These are phyloP conservation scores for Suhomyces maxii DNA, from an alignment of 1,139 yeast species.

Conservation along the genomic window DNA sequence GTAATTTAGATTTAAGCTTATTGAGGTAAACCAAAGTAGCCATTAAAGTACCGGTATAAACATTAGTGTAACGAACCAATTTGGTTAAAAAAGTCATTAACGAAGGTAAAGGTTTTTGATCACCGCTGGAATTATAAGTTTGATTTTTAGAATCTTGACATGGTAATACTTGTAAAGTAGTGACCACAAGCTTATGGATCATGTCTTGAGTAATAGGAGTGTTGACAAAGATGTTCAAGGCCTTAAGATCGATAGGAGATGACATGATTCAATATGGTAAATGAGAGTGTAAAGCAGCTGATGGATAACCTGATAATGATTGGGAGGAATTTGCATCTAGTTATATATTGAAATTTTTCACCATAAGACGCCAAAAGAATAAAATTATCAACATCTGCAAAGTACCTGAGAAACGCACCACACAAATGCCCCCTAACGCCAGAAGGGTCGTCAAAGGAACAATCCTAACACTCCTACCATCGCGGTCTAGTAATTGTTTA, in stretches of 20 bases:
- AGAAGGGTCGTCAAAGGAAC: slow-evolving; percentile 7
- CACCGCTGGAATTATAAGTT: slow-evolving; percentile 26
- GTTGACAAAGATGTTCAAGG: slow-evolving; percentile 53
- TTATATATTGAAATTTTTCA: neutral
- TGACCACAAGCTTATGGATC: slow-evolving; percentile 63
- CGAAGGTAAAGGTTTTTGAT: slow-evolving; percentile 56
- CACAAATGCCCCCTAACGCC: slow-evolving; percentile 1
- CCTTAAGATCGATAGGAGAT: slow-evolving; percentile 46
- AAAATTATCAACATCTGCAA: slow-evolving; percentile 4
- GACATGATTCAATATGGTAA: slow-evolving; percentile 5
- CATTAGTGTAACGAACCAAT: slow-evolving; percentile 70
- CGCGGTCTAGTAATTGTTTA: neutral
- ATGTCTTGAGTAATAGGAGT: slow-evolving; percentile 65
- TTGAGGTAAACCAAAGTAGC: slow-evolving; percentile 69
- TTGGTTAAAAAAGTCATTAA: slow-evolving; percentile 71
- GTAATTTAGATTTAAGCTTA: slow-evolving; percentile 58
- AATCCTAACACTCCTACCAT: slow-evolving; percentile 1
- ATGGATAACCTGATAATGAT: neutral
- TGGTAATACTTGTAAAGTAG: slow-evolving; percentile 63
- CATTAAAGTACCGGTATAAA: slow-evolving; percentile 74
- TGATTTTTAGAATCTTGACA: slow-evolving; percentile 41
- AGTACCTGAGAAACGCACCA: slow-evolving; percentile 6
- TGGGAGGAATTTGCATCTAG: neutral
- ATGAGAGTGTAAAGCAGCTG: neutral
- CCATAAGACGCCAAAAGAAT: slow-evolving; percentile 1